Conservation (phyloP, 371 early-diverging fungal species). For the Apophysomyces trapeziformis region DNA sequence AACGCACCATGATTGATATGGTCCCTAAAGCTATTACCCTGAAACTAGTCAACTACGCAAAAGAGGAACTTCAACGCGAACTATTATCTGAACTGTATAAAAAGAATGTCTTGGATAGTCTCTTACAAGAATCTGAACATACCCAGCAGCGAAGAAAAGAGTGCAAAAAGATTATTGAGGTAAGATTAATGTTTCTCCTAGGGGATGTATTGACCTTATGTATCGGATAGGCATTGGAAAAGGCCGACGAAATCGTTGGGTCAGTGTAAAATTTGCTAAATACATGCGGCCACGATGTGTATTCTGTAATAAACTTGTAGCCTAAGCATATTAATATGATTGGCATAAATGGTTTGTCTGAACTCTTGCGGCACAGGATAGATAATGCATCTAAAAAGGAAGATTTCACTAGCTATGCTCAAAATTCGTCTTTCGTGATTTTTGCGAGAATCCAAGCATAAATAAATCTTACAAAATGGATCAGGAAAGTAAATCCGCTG, state of each 20-base stretch:
- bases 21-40: slow-evolving; percentile 99
- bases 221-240: slow-evolving; percentile 68
- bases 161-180: slow-evolving; percentile 97
- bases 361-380: too few species aligned
- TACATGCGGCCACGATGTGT: too few species aligned
- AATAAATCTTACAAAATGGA: too few species aligned
- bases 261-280: slow-evolving; percentile 43
- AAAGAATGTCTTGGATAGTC: slow-evolving; percentile 85
- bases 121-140: slow-evolving; percentile 93
- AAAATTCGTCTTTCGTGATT: too few species aligned
- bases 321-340: too few species aligned
- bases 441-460: too few species aligned
- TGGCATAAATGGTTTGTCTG: too few species aligned
- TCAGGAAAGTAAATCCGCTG: too few species aligned
- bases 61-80: slow-evolving; percentile 95
- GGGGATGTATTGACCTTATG: not conserved
- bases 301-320: too few species aligned
- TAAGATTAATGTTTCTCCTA: slow-evolving; percentile 10
- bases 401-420: too few species aligned
- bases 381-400: too few species aligned
- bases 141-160: slow-evolving; percentile 92
- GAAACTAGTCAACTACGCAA: slow-evolving; percentile 90
- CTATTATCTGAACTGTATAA: slow-evolving; percentile 96
- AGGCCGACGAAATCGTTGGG: slow-evolving; percentile 90
- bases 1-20: slow-evolving; percentile 96